phyloP scores from a whole-genome alignment of 1,284 basidiomycete species.

The Takashimella tepidaria region DNA sequence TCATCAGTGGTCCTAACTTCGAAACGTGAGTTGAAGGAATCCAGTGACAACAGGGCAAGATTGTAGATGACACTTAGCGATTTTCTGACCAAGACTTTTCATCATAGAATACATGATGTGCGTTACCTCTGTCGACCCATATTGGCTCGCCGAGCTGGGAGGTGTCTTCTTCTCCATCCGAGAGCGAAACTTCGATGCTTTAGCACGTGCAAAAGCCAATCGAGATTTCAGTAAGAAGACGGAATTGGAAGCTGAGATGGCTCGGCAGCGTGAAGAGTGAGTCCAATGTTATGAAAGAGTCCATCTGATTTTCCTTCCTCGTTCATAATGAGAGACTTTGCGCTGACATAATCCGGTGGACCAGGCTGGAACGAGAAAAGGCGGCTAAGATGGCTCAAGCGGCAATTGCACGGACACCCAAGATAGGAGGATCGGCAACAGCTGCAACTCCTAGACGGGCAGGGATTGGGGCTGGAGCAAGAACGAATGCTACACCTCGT shows the following conservation, averaged over 20 bases:
- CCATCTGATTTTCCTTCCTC: not conserved
- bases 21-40: too few species aligned
- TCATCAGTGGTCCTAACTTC: not conserved
- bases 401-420: slow-evolving; percentile 58
- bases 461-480: slow-evolving; percentile 56
- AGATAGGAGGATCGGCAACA: slow-evolving; percentile 67
- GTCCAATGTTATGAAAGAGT: slow-evolving; percentile 41
- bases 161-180: slow-evolving; percentile 92
- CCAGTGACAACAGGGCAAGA: too few species aligned
- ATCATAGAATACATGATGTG: slow-evolving; percentile 88
- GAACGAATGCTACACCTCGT: slow-evolving; percentile 52
- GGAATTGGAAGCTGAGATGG: slow-evolving; percentile 81
- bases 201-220: slow-evolving; percentile 63
- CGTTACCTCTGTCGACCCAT: slow-evolving; percentile 89
- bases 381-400: slow-evolving; percentile 62
- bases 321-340: too few species aligned
- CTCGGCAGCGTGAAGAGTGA: slow-evolving; percentile 76
- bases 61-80: too few species aligned
- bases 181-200: slow-evolving; percentile 88
- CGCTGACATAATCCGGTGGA: too few species aligned
- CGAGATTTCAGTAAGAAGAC: slow-evolving; percentile 83
- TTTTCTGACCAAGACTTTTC: too few species aligned
- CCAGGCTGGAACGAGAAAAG: slow-evolving; percentile 47
- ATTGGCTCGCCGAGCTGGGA: slow-evolving; percentile 90
- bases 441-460: slow-evolving; percentile 63